Conservation (phyloP, 345 rosid genomes). For the Raphanus sativus region DNA sequence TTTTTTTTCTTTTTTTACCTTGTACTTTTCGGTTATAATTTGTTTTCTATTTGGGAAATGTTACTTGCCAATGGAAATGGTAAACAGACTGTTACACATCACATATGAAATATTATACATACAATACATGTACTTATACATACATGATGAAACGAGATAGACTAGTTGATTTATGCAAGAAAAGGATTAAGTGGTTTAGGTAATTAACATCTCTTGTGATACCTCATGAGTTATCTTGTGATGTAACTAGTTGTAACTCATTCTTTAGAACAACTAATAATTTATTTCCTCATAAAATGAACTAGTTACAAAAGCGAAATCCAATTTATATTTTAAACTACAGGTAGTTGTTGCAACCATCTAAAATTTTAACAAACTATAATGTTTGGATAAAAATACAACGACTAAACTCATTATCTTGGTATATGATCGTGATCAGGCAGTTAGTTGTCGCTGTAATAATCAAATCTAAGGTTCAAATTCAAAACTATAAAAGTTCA, state of each 20-base stretch:
- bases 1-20: neutral
- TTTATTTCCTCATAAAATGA: no score
- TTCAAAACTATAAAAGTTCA: neutral
- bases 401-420: constrained; percentile 19
- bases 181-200: no score
- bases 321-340: neutral
- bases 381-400: constrained; percentile 4
- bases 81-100: neutral
- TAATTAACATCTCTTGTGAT: no score
- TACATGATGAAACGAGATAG: no score
- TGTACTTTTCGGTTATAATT: neutral
- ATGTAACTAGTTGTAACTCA: no score
- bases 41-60: neutral
- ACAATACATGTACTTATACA: no score
- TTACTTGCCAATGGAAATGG: neutral
- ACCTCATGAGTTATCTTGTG: no score
- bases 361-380: neutral
- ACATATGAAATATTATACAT: no score
- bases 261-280: no score
- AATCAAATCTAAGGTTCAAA: neutral
- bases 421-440: constrained; percentile 12
- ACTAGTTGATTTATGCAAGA: no score
- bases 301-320: neutral
- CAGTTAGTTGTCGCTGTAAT: constrained; percentile 27
- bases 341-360: constrained; percentile 14